A percentile compares a stretch with the other conserved stretches of the same genome.
These are phyloP conservation scores for Colletotrichum incanum DNA, from an alignment of 2,329 filamentous ascomycete species.

Conservation along the genomic window DNA sequence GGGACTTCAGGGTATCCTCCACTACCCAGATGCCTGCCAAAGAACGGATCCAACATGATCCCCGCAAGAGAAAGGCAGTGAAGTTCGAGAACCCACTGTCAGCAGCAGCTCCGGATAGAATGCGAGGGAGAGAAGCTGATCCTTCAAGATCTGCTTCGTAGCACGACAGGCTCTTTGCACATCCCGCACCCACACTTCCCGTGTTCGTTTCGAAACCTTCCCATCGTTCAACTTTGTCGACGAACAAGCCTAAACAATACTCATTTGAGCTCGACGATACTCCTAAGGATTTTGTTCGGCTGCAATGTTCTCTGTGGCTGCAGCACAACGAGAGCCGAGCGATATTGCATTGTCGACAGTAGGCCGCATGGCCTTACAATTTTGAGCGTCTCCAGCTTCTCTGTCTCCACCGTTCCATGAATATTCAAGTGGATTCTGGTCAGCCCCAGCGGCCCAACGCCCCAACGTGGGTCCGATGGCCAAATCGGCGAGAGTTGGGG, in stretches of 20 bases:
- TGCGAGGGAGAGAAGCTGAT: background rate
- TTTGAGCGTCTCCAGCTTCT: constrained; percentile 26
- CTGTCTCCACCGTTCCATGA: constrained; percentile 29
- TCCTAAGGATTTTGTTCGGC: background rate
- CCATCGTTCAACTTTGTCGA: background rate
- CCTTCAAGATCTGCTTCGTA: constrained; percentile 28
- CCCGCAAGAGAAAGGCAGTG: constrained; percentile 31
- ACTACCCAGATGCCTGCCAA: constrained; percentile 26
- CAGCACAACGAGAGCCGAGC: background rate
- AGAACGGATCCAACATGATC: constrained; percentile 28
- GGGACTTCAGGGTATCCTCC: constrained; percentile 40
- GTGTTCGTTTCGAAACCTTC: constrained; percentile 22
- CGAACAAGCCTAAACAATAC: background rate
- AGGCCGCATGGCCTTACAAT: constrained; percentile 22
- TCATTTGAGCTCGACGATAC: too few species aligned
- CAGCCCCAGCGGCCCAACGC: constrained; percentile 23
- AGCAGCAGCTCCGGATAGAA: constrained; percentile 12
- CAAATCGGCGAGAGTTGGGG: constrained; percentile 24
- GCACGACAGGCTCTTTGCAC: constrained; percentile 16
- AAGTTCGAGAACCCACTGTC: constrained; percentile 30
- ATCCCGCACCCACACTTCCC: constrained; percentile 16
- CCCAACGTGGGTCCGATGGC: constrained; percentile 33
- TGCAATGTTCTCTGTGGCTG: background rate
- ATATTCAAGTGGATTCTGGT: constrained; percentile 36
- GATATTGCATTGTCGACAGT: background rate